Conservation (phyloP, 495 filamentous ascomycete species). For the Viridothelium virens region DNA sequence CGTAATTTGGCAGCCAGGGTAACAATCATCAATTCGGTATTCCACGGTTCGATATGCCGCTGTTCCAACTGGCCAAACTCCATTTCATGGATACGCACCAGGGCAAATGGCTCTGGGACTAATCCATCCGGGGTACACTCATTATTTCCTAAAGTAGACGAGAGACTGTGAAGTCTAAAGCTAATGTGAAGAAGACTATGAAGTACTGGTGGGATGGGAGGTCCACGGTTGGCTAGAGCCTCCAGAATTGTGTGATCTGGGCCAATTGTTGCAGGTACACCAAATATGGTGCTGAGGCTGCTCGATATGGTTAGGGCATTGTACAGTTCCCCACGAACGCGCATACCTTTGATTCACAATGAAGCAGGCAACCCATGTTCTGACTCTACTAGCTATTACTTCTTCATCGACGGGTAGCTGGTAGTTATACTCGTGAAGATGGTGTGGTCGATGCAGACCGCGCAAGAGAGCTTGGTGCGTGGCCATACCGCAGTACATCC, state of each 20-base stretch:
- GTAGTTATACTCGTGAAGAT: not conserved
- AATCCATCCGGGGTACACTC: not conserved
- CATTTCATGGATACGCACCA: not conserved
- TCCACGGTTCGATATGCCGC: not conserved
- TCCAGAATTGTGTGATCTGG: constrained; percentile 1
- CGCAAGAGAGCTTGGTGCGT: constrained; percentile 5
- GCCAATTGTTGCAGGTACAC: not conserved
- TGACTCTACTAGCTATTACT: not conserved
- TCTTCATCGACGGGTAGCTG: not conserved
- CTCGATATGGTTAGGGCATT: not conserved
- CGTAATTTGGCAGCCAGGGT: not conserved
- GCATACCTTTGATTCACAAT: constrained; percentile 3
- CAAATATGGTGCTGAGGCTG: not conserved
- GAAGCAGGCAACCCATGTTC: not conserved
- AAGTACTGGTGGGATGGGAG: not conserved
- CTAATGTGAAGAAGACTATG: not conserved
- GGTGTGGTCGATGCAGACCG: not conserved
- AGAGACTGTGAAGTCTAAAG: not conserved
- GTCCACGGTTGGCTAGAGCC: not conserved
- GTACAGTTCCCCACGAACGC: not conserved
- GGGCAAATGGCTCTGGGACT: not conserved
- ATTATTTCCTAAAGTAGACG: not conserved
- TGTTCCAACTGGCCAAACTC: not conserved
- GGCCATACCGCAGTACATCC: constrained; percentile 2
- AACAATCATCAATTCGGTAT: not conserved